Percentiles rank a stretch among this genome's conserved stretches.
These are phyloP conservation scores for Agarophyton chilense DNA, from an alignment of 23 red algal genomes.

Conservation along the genomic window DNA sequence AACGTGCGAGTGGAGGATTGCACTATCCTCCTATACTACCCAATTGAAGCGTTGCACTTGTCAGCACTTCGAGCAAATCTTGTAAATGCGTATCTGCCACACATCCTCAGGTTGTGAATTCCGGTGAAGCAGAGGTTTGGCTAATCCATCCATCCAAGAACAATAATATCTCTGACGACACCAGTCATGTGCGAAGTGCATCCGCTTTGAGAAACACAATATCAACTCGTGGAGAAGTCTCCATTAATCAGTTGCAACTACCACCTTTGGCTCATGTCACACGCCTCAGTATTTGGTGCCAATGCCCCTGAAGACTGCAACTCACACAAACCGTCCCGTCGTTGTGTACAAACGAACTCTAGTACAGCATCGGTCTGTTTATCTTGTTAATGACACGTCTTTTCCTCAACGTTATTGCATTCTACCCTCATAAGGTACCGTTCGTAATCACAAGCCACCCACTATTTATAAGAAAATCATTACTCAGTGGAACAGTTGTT, in stretches of 20 bases:
- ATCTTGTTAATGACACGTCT: background rate
- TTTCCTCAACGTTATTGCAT: background rate
- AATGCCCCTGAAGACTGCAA: too few species aligned
- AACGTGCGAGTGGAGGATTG: background rate
- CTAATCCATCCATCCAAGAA: background rate
- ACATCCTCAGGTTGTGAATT: background rate
- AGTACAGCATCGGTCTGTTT: too few species aligned
- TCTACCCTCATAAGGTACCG: too few species aligned
- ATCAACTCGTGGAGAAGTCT: background rate
- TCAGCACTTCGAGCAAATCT: background rate
- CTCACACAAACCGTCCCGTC: too few species aligned
- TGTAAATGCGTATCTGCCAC: background rate
- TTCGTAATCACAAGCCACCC: too few species aligned
- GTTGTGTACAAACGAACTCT: too few species aligned
- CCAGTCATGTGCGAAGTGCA: background rate
- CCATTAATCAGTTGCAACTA: too few species aligned
- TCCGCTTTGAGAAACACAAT: background rate
- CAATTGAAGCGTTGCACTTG: background rate
- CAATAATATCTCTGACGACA: background rate
- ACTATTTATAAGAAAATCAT: too few species aligned
- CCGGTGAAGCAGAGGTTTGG: background rate
- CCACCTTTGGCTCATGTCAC: too few species aligned
- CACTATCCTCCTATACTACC: background rate
- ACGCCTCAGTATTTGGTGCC: too few species aligned
- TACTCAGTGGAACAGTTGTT: too few species aligned